phyloP scores from a whole-genome alignment of 2,329 filamentous ascomycete species.

The Epichloe baconii region DNA sequence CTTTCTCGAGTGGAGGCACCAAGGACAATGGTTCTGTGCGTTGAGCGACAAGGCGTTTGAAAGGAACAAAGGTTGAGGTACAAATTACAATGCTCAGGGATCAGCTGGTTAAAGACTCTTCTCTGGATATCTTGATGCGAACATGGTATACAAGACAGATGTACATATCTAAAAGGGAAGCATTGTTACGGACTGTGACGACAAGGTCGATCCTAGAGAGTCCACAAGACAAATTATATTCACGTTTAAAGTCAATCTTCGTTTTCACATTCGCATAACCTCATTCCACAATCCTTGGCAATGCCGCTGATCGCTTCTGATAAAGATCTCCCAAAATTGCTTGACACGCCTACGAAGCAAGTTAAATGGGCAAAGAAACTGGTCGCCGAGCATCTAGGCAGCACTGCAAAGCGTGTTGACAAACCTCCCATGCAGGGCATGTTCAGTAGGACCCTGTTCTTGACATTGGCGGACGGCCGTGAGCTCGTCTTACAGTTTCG shows the following conservation, averaged over 20 bases:
- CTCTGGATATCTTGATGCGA: not conserved
- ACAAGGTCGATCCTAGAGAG: not conserved
- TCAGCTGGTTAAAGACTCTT: not conserved
- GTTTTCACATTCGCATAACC: not conserved
- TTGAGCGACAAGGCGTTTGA: not conserved
- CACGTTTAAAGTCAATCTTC: not conserved
- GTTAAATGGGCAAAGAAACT: slow-evolving; percentile 16
- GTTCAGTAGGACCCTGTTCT: slow-evolving; percentile 15
- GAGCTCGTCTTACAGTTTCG: slow-evolving; percentile 1
- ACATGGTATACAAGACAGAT: not conserved
- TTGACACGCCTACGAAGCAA: slow-evolving; percentile 14
- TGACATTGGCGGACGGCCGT: slow-evolving; percentile 7
- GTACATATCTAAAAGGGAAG: not conserved
- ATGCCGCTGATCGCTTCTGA: slow-evolving; percentile 7
- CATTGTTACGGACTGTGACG: not conserved
- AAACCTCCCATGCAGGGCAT: slow-evolving; percentile 16
- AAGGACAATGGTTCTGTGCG: not conserved
- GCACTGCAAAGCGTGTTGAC: slow-evolving; percentile 12
- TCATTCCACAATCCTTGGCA: not conserved
- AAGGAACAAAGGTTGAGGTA: not conserved
- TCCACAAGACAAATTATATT: too few species aligned
- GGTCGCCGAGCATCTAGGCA: slow-evolving; percentile 13
- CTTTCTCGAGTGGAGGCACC: not conserved
- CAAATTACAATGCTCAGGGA: too few species aligned
- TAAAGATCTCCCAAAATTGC: slow-evolving; percentile 12